These are phyloP conservation scores for Claviceps quebecensis DNA, from an alignment of 2,329 filamentous ascomycete genomes.

Conservation along the genomic window DNA sequence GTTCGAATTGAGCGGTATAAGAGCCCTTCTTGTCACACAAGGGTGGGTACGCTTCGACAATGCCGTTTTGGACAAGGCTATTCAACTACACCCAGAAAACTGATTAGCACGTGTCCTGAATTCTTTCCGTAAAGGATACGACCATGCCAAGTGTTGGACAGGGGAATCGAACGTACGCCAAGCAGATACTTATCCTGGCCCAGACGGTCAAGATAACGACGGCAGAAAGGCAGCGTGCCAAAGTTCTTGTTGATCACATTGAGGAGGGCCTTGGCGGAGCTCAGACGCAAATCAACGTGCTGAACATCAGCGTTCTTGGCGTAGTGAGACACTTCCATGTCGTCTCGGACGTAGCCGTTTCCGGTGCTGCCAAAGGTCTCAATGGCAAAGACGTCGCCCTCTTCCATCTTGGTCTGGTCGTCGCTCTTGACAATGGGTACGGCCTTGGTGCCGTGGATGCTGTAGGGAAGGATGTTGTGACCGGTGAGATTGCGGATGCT, in stretches of 20 bases:
- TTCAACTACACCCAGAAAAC: constrained; percentile 47
- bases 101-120: neutral
- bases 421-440: constrained; percentile 84
- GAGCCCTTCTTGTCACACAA: constrained; percentile 86
- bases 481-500: constrained; percentile 77
- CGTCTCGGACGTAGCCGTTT: constrained; percentile 74
- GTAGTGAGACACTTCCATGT: constrained; percentile 85
- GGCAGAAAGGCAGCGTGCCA: constrained; percentile 79
- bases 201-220: constrained; percentile 81
- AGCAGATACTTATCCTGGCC: constrained; percentile 90
- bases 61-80: constrained; percentile 65
- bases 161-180: constrained; percentile 42
- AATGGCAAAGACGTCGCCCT: constrained; percentile 88
- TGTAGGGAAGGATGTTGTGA: constrained; percentile 79
- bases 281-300: constrained; percentile 61
- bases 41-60: constrained; percentile 83
- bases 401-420: constrained; percentile 93
- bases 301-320: constrained; percentile 59
- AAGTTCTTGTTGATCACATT: constrained; percentile 95
- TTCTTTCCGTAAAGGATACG: too few species aligned
- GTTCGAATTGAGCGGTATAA: constrained; percentile 88
- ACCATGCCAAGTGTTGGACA: too few species aligned
- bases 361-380: constrained; percentile 93
- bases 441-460: constrained; percentile 85
- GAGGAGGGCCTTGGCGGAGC: constrained; percentile 72